Evolutionary conservation across 228 moss, liverwort and hornwort genomes (phyloP).

Genomic region (Sphagnum magellanicum): DNA sequence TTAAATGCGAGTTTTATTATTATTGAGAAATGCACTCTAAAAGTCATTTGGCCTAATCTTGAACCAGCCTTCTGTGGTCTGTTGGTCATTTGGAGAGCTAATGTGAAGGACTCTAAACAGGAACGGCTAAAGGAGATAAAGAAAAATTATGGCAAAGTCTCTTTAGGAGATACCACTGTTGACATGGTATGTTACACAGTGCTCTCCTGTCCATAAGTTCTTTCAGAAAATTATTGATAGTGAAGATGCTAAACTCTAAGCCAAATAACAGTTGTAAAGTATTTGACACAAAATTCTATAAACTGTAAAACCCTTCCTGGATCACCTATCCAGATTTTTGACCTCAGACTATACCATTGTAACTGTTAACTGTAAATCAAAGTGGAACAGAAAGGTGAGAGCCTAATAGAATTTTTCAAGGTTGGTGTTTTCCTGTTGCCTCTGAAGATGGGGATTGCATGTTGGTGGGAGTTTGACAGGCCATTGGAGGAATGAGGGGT

Average conservation of each 20-base stretch:
- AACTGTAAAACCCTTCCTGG: background rate
- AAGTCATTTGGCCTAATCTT: too few relatives aligned
- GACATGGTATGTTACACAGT: slow-evolving; percentile 44
- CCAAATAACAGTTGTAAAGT: background rate
- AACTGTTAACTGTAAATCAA: too few relatives aligned
- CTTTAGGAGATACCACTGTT: slow-evolving; percentile 72
- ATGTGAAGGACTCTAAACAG: slow-evolving; percentile 12
- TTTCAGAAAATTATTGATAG: background rate
- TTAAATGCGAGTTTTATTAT: background rate
- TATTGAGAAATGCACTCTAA: background rate
- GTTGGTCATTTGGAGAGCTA: too few relatives aligned
- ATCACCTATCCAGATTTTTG: too few relatives aligned
- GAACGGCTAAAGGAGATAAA: slow-evolving; percentile 65
- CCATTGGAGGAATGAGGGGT: slow-evolving; percentile 80
- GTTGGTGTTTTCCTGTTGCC: background rate
- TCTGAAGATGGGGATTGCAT: background rate
- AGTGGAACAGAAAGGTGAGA: too few relatives aligned
- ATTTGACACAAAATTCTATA: background rate
- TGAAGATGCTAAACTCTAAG: too few relatives aligned
- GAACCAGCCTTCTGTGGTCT: too few relatives aligned
- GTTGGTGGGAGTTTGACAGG: slow-evolving; percentile 8
- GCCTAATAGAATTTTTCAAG: too few relatives aligned
- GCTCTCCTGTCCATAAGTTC: background rate
- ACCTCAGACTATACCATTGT: background rate
- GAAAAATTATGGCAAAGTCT: slow-evolving; percentile 59